These are phyloP conservation scores for Solanum hybrid DNA, from an alignment of 305 asterid genomes.

Conservation along the genomic window DNA sequence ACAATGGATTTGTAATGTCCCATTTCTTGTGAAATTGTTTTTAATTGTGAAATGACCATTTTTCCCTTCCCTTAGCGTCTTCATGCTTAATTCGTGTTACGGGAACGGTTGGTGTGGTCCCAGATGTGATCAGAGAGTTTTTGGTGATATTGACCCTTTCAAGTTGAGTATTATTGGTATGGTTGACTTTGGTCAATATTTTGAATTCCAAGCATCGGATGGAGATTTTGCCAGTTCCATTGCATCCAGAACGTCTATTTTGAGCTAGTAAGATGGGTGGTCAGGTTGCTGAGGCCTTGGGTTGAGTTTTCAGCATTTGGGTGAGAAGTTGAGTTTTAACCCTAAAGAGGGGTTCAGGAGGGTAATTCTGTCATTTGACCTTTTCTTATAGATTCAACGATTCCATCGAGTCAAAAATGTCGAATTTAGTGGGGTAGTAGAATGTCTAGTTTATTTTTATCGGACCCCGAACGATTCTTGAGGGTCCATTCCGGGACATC, in stretches of 20 bases:
- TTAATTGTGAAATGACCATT: neutral
- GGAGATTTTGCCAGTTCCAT: neutral
- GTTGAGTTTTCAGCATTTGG: neutral
- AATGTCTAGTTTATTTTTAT: neutral
- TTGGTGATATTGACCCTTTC: neutral
- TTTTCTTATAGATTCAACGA: no score
- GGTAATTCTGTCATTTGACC: neutral
- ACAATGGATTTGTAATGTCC: neutral
- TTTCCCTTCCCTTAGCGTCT: neutral
- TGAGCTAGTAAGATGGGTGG: neutral
- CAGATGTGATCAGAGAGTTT: neutral
- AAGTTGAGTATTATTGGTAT: neutral
- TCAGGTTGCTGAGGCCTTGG: neutral
- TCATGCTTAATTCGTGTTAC: neutral
- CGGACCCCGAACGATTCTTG: neutral
- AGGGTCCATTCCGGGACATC: neutral
- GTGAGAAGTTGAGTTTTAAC: neutral
- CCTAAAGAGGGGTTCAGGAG: neutral
- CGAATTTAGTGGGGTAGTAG: neutral
- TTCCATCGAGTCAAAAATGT: neutral
- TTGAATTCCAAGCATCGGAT: neutral
- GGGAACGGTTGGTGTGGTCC: neutral
- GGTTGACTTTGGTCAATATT: neutral
- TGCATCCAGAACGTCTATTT: neutral
- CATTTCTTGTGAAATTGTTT: neutral